phyloP scores from a whole-genome alignment of 2,329 filamentous ascomycete genomes.

The Ceratocystiopsis sp. region DNA sequence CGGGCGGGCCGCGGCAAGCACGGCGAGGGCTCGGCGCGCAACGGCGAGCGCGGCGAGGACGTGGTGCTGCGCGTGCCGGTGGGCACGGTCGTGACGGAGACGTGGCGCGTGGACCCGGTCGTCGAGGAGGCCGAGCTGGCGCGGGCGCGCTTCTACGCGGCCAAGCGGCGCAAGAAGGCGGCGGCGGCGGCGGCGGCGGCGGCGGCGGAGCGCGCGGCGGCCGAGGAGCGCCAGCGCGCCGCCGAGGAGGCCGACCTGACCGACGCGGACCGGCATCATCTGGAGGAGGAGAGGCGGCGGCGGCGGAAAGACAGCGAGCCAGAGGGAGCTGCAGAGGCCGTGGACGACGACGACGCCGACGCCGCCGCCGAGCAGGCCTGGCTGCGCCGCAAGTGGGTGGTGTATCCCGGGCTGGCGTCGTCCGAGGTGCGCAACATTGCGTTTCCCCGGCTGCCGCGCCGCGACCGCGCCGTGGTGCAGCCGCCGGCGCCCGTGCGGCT shows the following conservation, averaged over 20 bases:
- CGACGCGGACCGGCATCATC: not conserved
- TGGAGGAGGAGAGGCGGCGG: not conserved
- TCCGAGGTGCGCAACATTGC: constrained; percentile 43
- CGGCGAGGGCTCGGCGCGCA: constrained; percentile 55
- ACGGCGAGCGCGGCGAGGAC: constrained; percentile 72
- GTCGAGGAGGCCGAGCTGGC: constrained; percentile 39
- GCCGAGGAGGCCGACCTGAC: not conserved
- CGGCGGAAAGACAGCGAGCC: constrained; percentile 14
- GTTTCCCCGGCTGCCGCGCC: constrained; percentile 33
- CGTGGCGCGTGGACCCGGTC: constrained; percentile 61
- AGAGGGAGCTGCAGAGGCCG: constrained; percentile 22
- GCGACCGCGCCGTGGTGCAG: constrained; percentile 43
- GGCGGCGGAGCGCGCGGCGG: not conserved
- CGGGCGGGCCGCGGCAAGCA: constrained; percentile 62
- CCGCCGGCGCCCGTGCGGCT: constrained; percentile 56
- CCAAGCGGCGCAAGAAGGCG: constrained; percentile 2
- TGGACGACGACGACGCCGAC: constrained; percentile 24
- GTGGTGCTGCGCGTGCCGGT: constrained; percentile 80
- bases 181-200: not conserved
- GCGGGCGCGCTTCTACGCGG: constrained; percentile 3
- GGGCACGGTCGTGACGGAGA: constrained; percentile 75
- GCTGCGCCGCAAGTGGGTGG: constrained; percentile 58
- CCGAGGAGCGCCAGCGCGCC: not conserved
- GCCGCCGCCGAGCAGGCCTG: constrained; percentile 26
- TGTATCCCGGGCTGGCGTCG: constrained; percentile 63